Percentiles rank a stretch among this genome's conserved stretches.
phyloP scores from a whole-genome alignment of 2,329 filamentous ascomycete species.

The Pyrenophora seminiperda region DNA sequence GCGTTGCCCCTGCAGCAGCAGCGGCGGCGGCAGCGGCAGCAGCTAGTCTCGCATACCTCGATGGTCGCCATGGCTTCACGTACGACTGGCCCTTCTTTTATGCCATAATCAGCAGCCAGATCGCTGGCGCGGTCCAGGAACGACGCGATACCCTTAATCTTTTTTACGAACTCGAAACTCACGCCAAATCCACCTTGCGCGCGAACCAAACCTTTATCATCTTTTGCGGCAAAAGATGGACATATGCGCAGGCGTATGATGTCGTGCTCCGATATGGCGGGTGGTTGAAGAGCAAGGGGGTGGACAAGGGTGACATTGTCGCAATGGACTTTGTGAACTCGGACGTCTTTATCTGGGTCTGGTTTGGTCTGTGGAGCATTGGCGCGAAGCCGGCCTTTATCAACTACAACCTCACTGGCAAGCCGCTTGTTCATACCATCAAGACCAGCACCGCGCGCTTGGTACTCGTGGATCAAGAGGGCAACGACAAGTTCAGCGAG shows the following conservation, averaged over 20 bases:
- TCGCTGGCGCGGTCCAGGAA: conserved; percentile 56
- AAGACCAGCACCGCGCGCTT: conserved; percentile 62
- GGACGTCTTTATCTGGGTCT: conserved; percentile 45
- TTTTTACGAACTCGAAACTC: conserved; percentile 44
- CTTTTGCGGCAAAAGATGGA: conserved; percentile 41
- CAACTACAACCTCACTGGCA: conserved; percentile 48
- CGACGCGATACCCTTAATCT: conserved; percentile 66
- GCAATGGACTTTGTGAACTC: conserved; percentile 49
- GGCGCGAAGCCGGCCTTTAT: conserved; percentile 48
- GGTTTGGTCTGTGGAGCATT: conserved; percentile 47
- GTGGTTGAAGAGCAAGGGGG: conserved; percentile 45
- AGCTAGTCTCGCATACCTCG: conserved; percentile 63
- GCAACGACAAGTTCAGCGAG: conserved; percentile 35
- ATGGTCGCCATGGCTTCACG: conserved; percentile 69
- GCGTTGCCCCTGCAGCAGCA: conserved; percentile 39
- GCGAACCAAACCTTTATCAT: conserved; percentile 41
- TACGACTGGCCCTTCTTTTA: conserved; percentile 67
- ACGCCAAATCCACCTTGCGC: conserved; percentile 35
- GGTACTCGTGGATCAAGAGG: conserved; percentile 64
- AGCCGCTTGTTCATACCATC: conserved; percentile 57
- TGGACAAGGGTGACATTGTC: conserved; percentile 45
- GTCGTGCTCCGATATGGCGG: conserved; percentile 41
- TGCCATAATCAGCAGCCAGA: conserved; percentile 55
- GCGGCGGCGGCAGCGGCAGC: conserved; percentile 47
- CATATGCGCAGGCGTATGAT: conserved; percentile 45